Base-by-base conservation (phyloP, 257 asterid genomes). In the Solanum sejunctum region DNA sequence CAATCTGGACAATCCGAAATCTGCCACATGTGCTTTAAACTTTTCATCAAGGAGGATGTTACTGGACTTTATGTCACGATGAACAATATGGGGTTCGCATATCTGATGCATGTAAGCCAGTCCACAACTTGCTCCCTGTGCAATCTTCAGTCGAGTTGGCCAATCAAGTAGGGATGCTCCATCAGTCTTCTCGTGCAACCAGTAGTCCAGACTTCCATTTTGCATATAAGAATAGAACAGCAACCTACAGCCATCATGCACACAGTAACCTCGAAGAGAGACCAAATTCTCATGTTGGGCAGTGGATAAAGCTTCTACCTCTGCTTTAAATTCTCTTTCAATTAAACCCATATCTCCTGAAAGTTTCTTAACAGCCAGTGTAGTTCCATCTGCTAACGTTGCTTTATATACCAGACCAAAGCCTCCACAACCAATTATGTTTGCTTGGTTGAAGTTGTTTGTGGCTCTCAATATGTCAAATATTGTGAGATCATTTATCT, bases 321-420 rank as follows among this genome's bases (percentile, higher is more conserved):
- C 99, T 55, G 99, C 99, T 88, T 90, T 94, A 92, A 96, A 96
- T 85, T 96, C 99, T 88, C 97, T 91, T 32, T 96, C 99, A 98
- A 96, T 94, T 89, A 96, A 85, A 26, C 99, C 98, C 94, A 87
- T 92, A 92, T 96, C 99, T 49, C 98, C 99, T 0, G 99, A 90
- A 47, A 96, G 98, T 83, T 94, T 96, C 98, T 96, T 96, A 49
- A 96, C 93, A 15, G 99, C 99, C 84, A 95, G 89, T 80, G 87
- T 91, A 12, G 93, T 93, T 16, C 98, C 98, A 61, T 94, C 92
- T 23, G 85, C 47, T 82, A 96, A 88, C 63, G 91, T 95, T 36
- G 99, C 99, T 89, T 90, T 96, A 54, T 92, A 96, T 11, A 96
- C 99, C 95, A 96, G 70, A 36, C 99, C 99, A 56, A 93, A 96